phyloP scores from a whole-genome alignment of 164 flowering plant species.

The Tetracentron sinense region DNA sequence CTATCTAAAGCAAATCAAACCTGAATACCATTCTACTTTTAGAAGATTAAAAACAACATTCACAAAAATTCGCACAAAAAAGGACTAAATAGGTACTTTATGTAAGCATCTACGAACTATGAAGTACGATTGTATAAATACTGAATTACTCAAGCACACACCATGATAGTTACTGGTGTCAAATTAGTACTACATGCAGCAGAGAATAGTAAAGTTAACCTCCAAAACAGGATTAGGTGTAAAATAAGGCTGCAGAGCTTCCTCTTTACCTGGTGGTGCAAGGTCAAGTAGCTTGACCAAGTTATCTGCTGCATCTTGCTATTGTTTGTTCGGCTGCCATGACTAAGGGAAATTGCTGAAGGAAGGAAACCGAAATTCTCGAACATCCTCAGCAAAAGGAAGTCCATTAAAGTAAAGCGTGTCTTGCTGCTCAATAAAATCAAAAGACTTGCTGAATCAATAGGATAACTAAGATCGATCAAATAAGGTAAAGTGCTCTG shows the following conservation, averaged over 20 bases:
- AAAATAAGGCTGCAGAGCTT: slow-evolving; percentile 66
- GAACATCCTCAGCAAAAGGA: slow-evolving; percentile 93
- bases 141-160: neutral
- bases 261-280: slow-evolving; percentile 66
- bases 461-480: neutral
- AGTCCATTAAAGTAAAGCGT: slow-evolving; percentile 91
- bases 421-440: slow-evolving; percentile 61
- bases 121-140: too few relatives aligned
- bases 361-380: slow-evolving; percentile 95
- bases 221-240: slow-evolving; percentile 92
- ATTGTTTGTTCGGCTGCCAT: slow-evolving; percentile 67
- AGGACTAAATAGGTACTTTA: too few relatives aligned
- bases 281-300: slow-evolving; percentile 85
- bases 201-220: slow-evolving; percentile 37
- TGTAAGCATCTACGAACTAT: too few relatives aligned
- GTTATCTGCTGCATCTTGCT: slow-evolving; percentile 83
- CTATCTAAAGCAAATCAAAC: too few relatives aligned
- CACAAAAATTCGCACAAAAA: too few relatives aligned
- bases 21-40: too few relatives aligned
- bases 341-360: slow-evolving; percentile 63
- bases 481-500: neutral
- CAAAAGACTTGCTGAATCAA: slow-evolving; percentile 9
- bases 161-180: neutral
- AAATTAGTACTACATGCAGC: neutral
- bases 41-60: too few relatives aligned